Conservation (phyloP, 2,329 filamentous ascomycete genomes). For the Colletotrichum sp. region DNA sequence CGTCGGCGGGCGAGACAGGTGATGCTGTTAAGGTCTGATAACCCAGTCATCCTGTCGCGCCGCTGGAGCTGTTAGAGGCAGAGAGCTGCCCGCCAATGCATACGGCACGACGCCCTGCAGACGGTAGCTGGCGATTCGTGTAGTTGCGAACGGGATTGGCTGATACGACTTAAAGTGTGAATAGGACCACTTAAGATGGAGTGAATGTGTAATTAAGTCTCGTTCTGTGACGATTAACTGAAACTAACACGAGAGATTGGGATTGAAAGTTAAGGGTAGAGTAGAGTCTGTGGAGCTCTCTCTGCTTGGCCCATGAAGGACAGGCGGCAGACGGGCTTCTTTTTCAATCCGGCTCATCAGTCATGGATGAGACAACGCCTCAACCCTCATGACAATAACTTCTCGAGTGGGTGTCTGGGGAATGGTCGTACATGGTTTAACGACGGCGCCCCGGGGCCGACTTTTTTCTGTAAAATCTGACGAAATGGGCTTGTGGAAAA, state of each 20-base stretch:
- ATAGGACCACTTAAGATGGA: background rate
- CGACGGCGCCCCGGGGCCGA: background rate
- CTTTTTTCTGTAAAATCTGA: background rate
- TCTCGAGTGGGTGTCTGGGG: background rate
- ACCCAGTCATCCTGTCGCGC: background rate
- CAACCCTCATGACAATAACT: background rate
- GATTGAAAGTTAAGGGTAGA: background rate
- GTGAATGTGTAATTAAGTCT: background rate
- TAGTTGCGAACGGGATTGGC: background rate
- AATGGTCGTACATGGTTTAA: background rate
- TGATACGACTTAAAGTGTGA: background rate
- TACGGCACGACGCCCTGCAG: background rate
- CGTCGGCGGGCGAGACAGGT: background rate
- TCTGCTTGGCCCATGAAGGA: background rate
- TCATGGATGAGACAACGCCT: background rate
- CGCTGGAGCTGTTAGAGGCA: background rate
- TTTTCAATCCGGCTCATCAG: background rate
- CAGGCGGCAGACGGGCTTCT: background rate
- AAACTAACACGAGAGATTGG: background rate
- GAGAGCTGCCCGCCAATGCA: background rate
- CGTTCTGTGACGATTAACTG: background rate
- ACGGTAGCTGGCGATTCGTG: background rate
- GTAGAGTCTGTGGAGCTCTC: background rate
- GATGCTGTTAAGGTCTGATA: conserved; percentile 5
- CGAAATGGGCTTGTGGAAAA: background rate